phyloP scores from a whole-genome alignment of 2,329 filamentous ascomycete species.

The Pseudogymnoascus verrucosus region DNA sequence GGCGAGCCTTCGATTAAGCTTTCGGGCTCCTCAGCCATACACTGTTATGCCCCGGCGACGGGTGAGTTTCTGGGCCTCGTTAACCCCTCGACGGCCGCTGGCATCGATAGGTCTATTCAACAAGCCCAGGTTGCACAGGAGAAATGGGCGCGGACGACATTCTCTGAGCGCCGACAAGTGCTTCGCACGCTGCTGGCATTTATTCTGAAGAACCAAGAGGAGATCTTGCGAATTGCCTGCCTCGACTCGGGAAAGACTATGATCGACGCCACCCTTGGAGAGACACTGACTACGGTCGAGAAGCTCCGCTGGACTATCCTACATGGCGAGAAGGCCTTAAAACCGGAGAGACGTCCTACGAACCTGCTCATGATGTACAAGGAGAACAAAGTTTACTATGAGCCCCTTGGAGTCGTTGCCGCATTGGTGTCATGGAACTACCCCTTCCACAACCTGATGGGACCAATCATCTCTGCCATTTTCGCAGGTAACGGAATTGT shows the following conservation, averaged over 20 bases:
- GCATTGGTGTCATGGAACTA: constrained; percentile 97
- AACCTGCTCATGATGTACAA: constrained; percentile 96
- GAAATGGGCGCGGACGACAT: constrained; percentile 70
- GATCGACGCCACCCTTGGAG: constrained; percentile 86
- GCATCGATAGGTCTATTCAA: constrained; percentile 71
- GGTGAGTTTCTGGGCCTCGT: constrained; percentile 73
- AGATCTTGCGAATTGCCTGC: constrained; percentile 77
- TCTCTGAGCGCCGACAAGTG: constrained; percentile 68
- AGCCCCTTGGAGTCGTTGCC: constrained; percentile 86
- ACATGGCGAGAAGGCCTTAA: constrained; percentile 77
- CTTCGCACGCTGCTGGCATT: constrained; percentile 74
- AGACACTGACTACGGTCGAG: constrained; percentile 88
- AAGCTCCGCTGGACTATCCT: constrained; percentile 91
- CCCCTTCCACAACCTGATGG: constrained; percentile 89
- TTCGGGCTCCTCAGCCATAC: constrained; percentile 59
- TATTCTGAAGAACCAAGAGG: constrained; percentile 80
- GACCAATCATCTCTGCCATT: constrained; percentile 80
- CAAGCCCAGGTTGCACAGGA: constrained; percentile 67
- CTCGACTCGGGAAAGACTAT: constrained; percentile 95
- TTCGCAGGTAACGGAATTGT: constrained; percentile 89
- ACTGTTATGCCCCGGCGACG: constrained; percentile 85
- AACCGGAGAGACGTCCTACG: constrained; percentile 65
- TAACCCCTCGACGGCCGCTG: constrained; percentile 66
- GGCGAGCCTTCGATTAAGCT: constrained; percentile 32
- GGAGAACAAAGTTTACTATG: constrained; percentile 80